Evolutionary conservation across 495 filamentous ascomycete genomes (phyloP).

Genomic region (Penicillium argentinense): DNA sequence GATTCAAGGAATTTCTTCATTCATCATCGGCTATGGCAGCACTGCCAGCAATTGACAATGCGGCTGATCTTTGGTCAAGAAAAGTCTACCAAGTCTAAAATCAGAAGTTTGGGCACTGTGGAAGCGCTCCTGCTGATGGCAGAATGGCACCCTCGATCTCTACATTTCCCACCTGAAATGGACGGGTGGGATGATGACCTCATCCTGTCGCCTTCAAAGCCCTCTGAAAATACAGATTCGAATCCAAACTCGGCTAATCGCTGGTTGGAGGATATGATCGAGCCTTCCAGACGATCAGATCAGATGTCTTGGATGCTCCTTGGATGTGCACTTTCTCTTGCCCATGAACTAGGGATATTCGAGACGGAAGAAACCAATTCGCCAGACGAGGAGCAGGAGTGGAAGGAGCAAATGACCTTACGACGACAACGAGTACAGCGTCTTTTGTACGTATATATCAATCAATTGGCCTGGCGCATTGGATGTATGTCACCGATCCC

Average conservation of each 20-base stretch:
- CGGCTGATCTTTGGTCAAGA: constrained; percentile 53
- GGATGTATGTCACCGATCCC: constrained; percentile 54
- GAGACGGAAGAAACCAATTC: constrained; percentile 36
- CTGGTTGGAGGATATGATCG: constrained; percentile 50
- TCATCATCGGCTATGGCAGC: constrained; percentile 54
- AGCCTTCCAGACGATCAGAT: constrained; percentile 52
- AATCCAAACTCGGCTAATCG: constrained; percentile 30
- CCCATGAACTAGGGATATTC: constrained; percentile 52
- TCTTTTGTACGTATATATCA: constrained; percentile 53
- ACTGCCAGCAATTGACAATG: constrained; percentile 53
- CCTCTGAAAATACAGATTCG: constrained; percentile 13
- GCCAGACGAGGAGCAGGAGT: constrained; percentile 27
- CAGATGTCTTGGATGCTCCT: constrained; percentile 60
- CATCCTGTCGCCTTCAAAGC: constrained; percentile 22
- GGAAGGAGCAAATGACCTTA: constrained; percentile 37
- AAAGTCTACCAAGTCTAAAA: constrained; percentile 42
- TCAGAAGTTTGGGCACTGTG: constrained; percentile 51
- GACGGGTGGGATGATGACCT: constrained; percentile 51
- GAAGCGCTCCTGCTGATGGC: constrained; percentile 53
- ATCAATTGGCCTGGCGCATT: constrained; percentile 53
- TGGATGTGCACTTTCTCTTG: constrained; percentile 50
- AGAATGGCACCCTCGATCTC: constrained; percentile 56
- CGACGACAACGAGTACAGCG: constrained; percentile 46
- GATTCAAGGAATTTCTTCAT: constrained; percentile 56
- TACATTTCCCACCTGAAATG: constrained; percentile 53